Evolutionary conservation across 176 grass and related monocot species (phyloP).

Genomic region (Zea luxurians): DNA sequence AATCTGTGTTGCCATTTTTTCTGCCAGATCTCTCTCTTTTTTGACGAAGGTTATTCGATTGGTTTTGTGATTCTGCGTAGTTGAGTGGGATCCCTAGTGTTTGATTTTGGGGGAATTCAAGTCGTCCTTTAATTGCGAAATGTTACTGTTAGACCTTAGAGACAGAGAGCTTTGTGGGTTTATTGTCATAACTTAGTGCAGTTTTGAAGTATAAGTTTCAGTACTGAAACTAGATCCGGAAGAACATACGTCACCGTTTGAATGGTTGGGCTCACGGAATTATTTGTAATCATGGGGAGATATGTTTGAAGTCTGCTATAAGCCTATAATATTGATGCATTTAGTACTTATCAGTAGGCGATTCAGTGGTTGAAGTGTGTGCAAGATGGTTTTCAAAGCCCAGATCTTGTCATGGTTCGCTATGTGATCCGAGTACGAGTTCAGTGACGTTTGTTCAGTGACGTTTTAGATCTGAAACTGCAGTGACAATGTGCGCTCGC

Average conservation of each 20-base stretch:
- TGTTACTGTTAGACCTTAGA: neutral
- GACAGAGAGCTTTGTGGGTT: too few species aligned
- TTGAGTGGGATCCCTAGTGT: neutral
- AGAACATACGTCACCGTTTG: neutral
- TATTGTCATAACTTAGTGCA: too few species aligned
- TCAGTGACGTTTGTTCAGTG: neutral
- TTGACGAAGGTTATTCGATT: neutral
- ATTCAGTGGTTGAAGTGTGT: neutral
- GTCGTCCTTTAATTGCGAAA: neutral
- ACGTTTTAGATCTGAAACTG: neutral
- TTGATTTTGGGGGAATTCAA: neutral
- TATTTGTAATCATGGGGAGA: too few species aligned
- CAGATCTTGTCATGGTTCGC: constrained; percentile 16
- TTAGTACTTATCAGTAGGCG: neutral
- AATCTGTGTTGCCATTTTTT: neutral
- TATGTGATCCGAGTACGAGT: neutral
- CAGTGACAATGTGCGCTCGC: neutral
- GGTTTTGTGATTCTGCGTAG: neutral
- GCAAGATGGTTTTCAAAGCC: neutral
- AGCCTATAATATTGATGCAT: neutral
- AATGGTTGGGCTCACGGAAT: neutral
- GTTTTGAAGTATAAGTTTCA: neutral
- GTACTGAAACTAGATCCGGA: neutral
- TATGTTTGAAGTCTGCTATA: neutral
- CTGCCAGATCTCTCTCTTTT: neutral